A percentile compares a stretch with the other conserved stretches of the same genome.
phyloP scores from a whole-genome alignment of 1,284 basidiomycete species.

The Veloporphyrellus conicus region DNA sequence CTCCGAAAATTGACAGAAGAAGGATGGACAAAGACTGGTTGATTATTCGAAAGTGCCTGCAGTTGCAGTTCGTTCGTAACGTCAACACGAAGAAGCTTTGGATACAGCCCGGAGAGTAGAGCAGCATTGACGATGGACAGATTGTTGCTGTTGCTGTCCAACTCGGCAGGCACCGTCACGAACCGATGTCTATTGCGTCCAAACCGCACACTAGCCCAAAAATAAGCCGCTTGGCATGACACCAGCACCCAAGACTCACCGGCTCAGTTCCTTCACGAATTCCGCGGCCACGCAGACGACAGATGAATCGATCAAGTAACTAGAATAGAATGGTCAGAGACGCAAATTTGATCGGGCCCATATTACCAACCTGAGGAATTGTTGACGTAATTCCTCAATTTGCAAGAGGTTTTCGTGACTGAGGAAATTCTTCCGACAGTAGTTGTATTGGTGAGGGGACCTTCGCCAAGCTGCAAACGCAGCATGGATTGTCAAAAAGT shows the following conservation, averaged over 20 bases:
- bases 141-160: slow-evolving; percentile 69
- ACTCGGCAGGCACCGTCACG: slow-evolving; percentile 67
- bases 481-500: slow-evolving; percentile 92
- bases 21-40: slow-evolving; percentile 82
- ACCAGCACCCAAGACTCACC: slow-evolving; percentile 39
- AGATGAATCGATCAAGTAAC: slow-evolving; percentile 81
- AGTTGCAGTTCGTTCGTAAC: slow-evolving; percentile 53
- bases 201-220: slow-evolving; percentile 60
- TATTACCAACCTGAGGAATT: slow-evolving; percentile 69
- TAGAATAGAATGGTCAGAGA: slow-evolving; percentile 27
- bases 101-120: slow-evolving; percentile 85
- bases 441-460: slow-evolving; percentile 68
- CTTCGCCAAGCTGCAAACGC: slow-evolving; percentile 87
- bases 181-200: slow-evolving; percentile 73
- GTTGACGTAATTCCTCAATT: slow-evolving; percentile 95
- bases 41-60: slow-evolving; percentile 86
- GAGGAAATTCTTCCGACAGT: slow-evolving; percentile 81
- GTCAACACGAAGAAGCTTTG: slow-evolving; percentile 82
- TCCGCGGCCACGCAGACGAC: slow-evolving; percentile 73
- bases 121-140: slow-evolving; percentile 74
- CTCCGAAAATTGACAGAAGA: slow-evolving; percentile 83
- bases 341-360: background rate
- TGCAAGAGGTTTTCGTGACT: slow-evolving; percentile 93
- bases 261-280: slow-evolving; percentile 69
- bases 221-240: background rate